Conservation (phyloP, 176 grass and related monocot species). For the maize (Zea mays) region Zm-B73-REFERENCE-NAM-5.0 NC_050096.1:296334501-296335000, state of each 20-base stretch:
- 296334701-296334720: constrained; percentile 7
- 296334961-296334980: constrained; percentile 58
- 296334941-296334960: constrained; percentile 91
- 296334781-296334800: constrained; percentile 58
- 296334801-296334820: constrained; percentile 56
- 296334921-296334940: constrained; percentile 76
- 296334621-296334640: background rate
- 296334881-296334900: constrained; percentile 21
- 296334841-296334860: constrained; percentile 44
- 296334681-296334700: constrained; percentile 35
- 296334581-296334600: background rate
- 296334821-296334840: constrained; percentile 26
- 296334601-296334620: background rate
- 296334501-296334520: constrained; percentile 17
- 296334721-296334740: constrained; percentile 3
- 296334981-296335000: constrained; percentile 66
- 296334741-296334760: constrained; percentile 2
- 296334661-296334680: constrained; percentile 5
- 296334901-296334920: constrained; percentile 39
- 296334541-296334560: constrained; percentile 26
- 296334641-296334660: constrained; percentile 5
- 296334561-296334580: background rate
- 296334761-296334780: constrained; percentile 49
- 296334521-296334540: constrained; percentile 7
- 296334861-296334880: constrained; percentile 32